Percentiles rank a stretch among this genome's conserved stretches.
Conservation (phyloP, 768 basidiomycete species). For the Rhodosporidiobolus odoratus region DNA sequence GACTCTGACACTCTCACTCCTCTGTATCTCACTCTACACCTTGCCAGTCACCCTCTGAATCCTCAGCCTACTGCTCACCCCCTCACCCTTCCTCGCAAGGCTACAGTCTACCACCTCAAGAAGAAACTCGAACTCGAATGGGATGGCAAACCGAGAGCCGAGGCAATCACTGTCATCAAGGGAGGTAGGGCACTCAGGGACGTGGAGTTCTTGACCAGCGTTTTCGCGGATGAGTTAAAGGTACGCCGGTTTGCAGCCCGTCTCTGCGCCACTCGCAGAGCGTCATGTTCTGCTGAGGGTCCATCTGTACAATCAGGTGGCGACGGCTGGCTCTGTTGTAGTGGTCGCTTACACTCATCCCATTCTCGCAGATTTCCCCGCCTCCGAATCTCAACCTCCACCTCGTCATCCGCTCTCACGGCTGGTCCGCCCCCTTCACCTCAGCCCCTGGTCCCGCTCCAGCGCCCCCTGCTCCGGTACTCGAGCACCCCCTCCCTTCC, state of each 20-base stretch:
- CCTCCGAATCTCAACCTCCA: not conserved
- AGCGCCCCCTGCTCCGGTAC: not conserved
- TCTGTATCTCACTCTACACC: not conserved
- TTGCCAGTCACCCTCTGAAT: conserved; percentile 14
- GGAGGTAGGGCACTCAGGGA: conserved; percentile 25
- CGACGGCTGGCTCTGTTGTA: not conserved
- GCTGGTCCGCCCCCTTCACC: conserved; percentile 22
- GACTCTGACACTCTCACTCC: too few relatives aligned
- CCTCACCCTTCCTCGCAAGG: not conserved
- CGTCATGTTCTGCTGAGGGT: not conserved
- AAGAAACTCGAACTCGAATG: not conserved
- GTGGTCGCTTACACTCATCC: not conserved
- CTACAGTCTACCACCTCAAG: conserved; percentile 16
- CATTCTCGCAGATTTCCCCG: not conserved
- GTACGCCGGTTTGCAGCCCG: not conserved
- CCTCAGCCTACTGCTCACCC: not conserved
- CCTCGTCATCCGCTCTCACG: conserved; percentile 19
- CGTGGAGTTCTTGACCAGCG: not conserved
- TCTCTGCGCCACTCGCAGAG: not conserved
- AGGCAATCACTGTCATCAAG: conserved; percentile 6
- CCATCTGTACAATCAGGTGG: not conserved
- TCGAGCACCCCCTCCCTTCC: not conserved
- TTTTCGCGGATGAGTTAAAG: conserved; percentile 6
- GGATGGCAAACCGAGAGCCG: conserved; percentile 17
- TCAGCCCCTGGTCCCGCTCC: not conserved